A percentile compares a stretch with the other conserved stretches of the same genome.
Evolutionary conservation across 352 stramenopile genomes (phyloP).

Genomic region (Globisporangium emineosum): DNA sequence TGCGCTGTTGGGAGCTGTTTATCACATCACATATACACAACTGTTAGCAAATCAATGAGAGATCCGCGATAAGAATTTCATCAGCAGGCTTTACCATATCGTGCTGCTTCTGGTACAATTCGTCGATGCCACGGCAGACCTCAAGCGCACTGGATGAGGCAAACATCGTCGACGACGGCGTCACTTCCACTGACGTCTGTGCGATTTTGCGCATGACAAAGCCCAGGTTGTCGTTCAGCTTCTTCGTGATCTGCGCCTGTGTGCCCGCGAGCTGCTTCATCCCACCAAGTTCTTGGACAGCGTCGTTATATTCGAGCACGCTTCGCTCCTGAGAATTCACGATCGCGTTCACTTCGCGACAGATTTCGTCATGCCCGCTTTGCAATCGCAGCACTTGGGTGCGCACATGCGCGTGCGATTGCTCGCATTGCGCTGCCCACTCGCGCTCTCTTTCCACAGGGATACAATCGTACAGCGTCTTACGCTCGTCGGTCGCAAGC

Average conservation of each 20-base stretch:
- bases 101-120: conserved; percentile 72
- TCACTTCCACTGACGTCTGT: conserved; percentile 52
- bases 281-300: conserved; percentile 38
- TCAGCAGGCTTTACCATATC: conserved; percentile 46
- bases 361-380: conserved; percentile 64
- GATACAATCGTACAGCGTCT: conserved; percentile 79
- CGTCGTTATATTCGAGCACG: conserved; percentile 38
- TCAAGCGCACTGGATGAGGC: conserved; percentile 75
- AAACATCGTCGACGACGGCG: conserved; percentile 67
- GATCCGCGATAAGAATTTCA: neutral
- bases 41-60: conserved; percentile 8
- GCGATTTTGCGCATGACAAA: conserved; percentile 67
- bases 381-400: conserved; percentile 63
- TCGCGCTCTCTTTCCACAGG: conserved; percentile 78
- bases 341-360: conserved; percentile 55
- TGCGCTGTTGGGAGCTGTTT: conserved; percentile 60
- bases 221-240: conserved; percentile 61
- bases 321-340: conserved; percentile 40
- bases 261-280: conserved; percentile 48
- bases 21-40: neutral
- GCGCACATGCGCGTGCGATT: conserved; percentile 68
- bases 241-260: conserved; percentile 58
- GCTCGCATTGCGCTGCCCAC: conserved; percentile 72
- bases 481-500: conserved; percentile 47
- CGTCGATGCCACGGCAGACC: conserved; percentile 79